Evolutionary conservation across 2,329 filamentous ascomycete species (phyloP).

Genomic region (Microcera coccophila): DNA sequence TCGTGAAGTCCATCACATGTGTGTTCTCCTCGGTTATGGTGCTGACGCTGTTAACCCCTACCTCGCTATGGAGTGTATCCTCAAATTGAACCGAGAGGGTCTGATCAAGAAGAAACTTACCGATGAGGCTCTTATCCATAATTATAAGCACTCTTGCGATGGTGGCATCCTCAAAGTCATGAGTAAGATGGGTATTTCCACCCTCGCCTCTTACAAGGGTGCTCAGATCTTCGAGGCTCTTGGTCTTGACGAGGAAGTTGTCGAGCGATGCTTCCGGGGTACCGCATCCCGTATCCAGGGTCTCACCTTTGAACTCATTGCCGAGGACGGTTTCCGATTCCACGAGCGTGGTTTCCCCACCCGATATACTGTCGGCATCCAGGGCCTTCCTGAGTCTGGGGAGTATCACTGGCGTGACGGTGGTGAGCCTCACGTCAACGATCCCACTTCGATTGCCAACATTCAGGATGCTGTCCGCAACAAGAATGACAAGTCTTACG

Average conservation of each 20-base stretch:
- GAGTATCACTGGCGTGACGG: constrained; percentile 99
- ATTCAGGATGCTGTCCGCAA: constrained; percentile 93
- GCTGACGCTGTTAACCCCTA: constrained; percentile 94
- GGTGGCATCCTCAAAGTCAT: constrained; percentile 98
- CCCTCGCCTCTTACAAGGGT: constrained; percentile 92
- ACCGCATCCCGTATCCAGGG: constrained; percentile 93
- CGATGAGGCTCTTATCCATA: constrained; percentile 79
- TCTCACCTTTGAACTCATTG: constrained; percentile 88
- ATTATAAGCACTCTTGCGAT: constrained; percentile 96
- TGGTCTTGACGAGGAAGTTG: constrained; percentile 84
- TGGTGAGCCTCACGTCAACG: constrained; percentile 92
- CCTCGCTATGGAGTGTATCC: constrained; percentile 90
- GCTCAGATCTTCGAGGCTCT: constrained; percentile 97
- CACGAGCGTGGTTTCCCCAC: constrained; percentile 91
- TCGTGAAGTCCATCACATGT: constrained; percentile 98
- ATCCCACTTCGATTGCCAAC: constrained; percentile 90
- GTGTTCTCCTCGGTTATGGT: constrained; percentile 93
- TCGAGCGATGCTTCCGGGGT: constrained; percentile 91
- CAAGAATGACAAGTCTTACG: constrained; percentile 98
- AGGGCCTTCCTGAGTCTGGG: constrained; percentile 83
- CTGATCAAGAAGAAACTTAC: constrained; percentile 86
- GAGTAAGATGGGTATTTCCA: constrained; percentile 99
- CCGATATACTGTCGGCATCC: constrained; percentile 68
- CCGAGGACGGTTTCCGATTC: constrained; percentile 89
- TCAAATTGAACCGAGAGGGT: constrained; percentile 93